Evolutionary conservation across 169 alveolate genomes (phyloP).

Genomic region (Plasmodium knowlesi): DNA sequence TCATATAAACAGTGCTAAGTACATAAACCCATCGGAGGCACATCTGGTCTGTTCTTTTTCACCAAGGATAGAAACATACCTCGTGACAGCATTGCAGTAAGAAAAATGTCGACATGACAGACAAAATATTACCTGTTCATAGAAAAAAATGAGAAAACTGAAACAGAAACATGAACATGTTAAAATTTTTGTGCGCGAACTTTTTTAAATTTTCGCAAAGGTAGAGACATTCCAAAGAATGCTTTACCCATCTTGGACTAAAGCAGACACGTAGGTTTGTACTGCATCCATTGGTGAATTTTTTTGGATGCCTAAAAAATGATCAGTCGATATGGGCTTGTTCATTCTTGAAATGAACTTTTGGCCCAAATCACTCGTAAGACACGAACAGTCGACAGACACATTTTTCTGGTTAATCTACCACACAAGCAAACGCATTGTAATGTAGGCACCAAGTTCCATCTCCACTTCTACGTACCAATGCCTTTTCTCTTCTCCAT

Average conservation of each 20-base stretch:
- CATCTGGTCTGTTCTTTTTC: not conserved
- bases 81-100: not conserved
- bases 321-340: not conserved
- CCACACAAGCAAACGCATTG: too few species aligned
- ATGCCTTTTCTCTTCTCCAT: not conserved
- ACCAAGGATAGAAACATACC: not conserved
- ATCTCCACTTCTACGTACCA: not conserved
- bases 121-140: not conserved
- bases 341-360: not conserved
- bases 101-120: not conserved
- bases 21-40: not conserved
- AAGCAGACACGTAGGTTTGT: not conserved
- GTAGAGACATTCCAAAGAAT: not conserved
- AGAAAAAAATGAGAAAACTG: too few species aligned
- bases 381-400: not conserved
- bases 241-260: not conserved
- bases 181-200: not conserved
- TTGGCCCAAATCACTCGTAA: not conserved
- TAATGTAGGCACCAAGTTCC: not conserved
- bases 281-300: not conserved
- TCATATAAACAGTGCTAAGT: not conserved
- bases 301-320: not conserved
- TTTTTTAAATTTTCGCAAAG: not conserved
- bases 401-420: too few species aligned
- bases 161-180: not conserved